A percentile compares a stretch with the other conserved stretches of the same genome.
Evolutionary conservation across 257 asterid genomes (phyloP).

Genomic region (Capsicum pubescens): DNA sequence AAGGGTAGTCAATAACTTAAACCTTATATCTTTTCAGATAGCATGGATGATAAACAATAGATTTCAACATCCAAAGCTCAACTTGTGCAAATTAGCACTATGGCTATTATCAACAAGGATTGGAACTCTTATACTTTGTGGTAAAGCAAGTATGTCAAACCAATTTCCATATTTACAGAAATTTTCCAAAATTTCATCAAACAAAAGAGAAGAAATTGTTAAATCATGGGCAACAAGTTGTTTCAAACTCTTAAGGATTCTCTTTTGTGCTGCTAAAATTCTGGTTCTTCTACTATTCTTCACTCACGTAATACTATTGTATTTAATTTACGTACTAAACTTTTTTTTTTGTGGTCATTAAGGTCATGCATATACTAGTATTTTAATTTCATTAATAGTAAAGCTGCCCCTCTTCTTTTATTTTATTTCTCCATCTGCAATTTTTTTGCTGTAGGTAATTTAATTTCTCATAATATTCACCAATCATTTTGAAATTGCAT

Average conservation of each 20-base stretch:
- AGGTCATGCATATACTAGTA: too few species aligned
- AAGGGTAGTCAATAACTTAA: too few species aligned
- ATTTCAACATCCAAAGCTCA: constrained; percentile 42
- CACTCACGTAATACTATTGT: constrained; percentile 57
- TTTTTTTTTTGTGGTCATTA: too few species aligned
- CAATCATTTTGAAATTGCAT: background rate
- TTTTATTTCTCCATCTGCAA: background rate
- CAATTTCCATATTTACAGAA: constrained; percentile 61
- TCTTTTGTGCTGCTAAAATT: constrained; percentile 49
- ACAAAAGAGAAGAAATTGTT: constrained; percentile 53
- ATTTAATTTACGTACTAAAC: background rate
- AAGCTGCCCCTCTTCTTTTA: background rate
- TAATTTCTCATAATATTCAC: background rate
- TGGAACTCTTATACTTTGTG: constrained; percentile 71
- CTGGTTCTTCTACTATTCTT: constrained; percentile 57
- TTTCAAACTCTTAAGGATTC: constrained; percentile 48
- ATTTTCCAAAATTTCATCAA: constrained; percentile 49
- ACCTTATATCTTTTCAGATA: constrained; percentile 36
- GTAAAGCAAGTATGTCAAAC: constrained; percentile 53
- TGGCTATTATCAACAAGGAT: constrained; percentile 63
- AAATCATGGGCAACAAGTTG: constrained; percentile 62
- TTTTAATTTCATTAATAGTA: background rate
- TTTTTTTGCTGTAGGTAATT: background rate
- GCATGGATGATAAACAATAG: constrained; percentile 45
- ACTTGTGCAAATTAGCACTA: constrained; percentile 43